Percentiles rank a stretch among this genome's conserved stretches.
These are phyloP conservation scores for Quercus mongolica DNA, from an alignment of 306 rosid genomes.

Conservation along the genomic window DNA sequence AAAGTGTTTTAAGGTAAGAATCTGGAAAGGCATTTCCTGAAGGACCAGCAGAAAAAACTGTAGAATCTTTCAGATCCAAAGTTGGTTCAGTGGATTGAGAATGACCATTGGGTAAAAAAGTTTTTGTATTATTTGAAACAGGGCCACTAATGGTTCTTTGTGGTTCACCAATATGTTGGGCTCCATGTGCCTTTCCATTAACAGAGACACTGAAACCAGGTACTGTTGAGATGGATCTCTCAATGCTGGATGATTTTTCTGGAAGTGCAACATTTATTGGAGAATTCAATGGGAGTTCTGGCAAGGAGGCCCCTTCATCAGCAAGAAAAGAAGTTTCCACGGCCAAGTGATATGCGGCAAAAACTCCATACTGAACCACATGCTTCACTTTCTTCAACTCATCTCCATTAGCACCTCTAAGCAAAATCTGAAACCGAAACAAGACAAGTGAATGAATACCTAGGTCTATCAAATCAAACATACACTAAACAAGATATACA, in stretches of 20 bases:
- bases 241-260: slow-evolving; percentile 50
- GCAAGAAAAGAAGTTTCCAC: slow-evolving; percentile 98
- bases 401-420: slow-evolving; percentile 79
- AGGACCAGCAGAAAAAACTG: slow-evolving; percentile 27
- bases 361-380: slow-evolving; percentile 92
- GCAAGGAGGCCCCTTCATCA: slow-evolving; percentile 94
- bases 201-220: slow-evolving; percentile 53
- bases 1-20: slow-evolving; percentile 27
- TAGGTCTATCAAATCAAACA: background rate
- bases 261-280: slow-evolving; percentile 81
- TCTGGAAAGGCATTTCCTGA: slow-evolving; percentile 42
- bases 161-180: slow-evolving; percentile 36
- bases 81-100: slow-evolving; percentile 32
- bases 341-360: slow-evolving; percentile 98
- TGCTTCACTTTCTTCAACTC: slow-evolving; percentile 93
- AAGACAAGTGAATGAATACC: slow-evolving; percentile 24
- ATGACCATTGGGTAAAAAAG: slow-evolving; percentile 30
- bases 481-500: background rate
- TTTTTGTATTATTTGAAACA: slow-evolving; percentile 28
- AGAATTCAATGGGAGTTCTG: slow-evolving; percentile 75
- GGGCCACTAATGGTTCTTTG: slow-evolving; percentile 52
- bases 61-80: slow-evolving; percentile 33
- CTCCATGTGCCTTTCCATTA: slow-evolving; percentile 41
- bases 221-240: slow-evolving; percentile 87
- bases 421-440: slow-evolving; percentile 67